Evolutionary conservation across 2,329 filamentous ascomycete genomes (phyloP).

Genomic region (Aureobasidium uvarum): DNA sequence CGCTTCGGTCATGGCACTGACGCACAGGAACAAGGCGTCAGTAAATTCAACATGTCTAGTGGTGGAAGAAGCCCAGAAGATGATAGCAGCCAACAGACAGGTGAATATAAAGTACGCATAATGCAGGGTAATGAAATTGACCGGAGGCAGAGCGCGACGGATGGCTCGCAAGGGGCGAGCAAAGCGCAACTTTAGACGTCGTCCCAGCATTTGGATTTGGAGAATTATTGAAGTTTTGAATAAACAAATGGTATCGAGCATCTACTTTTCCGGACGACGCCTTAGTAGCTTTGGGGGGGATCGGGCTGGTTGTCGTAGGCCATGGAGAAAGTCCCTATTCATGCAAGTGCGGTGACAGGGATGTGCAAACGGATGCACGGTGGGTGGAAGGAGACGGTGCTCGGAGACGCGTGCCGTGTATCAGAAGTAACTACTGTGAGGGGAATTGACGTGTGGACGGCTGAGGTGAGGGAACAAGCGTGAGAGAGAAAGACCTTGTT

Average conservation of each 20-base stretch:
- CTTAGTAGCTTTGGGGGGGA: constrained; percentile 17
- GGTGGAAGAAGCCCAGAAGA: constrained; percentile 61
- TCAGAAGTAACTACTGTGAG: not conserved
- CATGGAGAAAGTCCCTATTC: constrained; percentile 15
- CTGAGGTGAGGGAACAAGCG: not conserved
- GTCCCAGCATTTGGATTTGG: constrained; percentile 10
- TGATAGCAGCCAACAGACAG: constrained; percentile 55
- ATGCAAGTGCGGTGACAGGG: constrained; percentile 9
- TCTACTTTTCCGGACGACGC: constrained; percentile 22
- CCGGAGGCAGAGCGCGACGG: constrained; percentile 29
- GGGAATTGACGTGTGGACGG: not conserved
- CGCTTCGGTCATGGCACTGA: constrained; percentile 65
- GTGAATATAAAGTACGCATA: constrained; percentile 64
- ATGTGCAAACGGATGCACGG: constrained; percentile 5
- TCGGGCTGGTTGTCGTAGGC: constrained; percentile 16
- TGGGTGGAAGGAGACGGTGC: not conserved
- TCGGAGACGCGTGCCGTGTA: not conserved
- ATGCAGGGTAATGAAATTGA: constrained; percentile 51
- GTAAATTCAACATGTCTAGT: constrained; percentile 56
- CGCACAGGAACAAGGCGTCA: constrained; percentile 65
- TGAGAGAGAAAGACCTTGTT: not conserved
- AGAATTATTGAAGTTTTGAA: not conserved
- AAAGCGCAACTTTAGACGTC: constrained; percentile 21
- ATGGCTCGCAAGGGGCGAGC: constrained; percentile 21
- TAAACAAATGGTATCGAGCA: not conserved